Evolutionary conservation across 306 rosid genomes (phyloP).

Genomic region (Rubus idaeus): DNA sequence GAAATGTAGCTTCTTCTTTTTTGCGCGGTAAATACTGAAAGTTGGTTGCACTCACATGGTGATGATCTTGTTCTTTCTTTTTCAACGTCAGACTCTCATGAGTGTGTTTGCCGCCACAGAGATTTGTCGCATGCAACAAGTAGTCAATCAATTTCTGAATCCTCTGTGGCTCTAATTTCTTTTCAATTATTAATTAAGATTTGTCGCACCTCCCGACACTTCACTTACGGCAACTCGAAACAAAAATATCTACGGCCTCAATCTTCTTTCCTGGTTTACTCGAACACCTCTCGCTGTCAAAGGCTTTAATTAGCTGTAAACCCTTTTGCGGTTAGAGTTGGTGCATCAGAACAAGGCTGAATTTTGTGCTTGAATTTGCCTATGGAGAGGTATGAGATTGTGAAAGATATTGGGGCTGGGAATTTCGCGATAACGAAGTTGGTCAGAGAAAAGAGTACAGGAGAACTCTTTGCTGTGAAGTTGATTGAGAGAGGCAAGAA

Average conservation of each 20-base stretch:
- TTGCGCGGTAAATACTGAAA: background rate
- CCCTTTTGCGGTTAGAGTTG: background rate
- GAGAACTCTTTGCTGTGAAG: conserved; percentile 60
- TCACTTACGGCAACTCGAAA: background rate
- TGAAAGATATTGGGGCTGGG: conserved; percentile 75
- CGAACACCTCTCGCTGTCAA: background rate
- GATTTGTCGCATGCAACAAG: background rate
- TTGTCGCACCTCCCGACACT: background rate
- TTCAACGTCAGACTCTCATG: background rate
- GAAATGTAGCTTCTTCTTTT: too few species aligned
- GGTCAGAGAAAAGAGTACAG: conserved; percentile 52
- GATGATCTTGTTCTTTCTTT: background rate
- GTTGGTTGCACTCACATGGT: background rate
- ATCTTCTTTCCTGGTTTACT: background rate
- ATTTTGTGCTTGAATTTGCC: background rate
- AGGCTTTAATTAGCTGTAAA: background rate
- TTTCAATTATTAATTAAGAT: background rate
- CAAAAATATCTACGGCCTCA: background rate
- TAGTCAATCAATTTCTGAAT: background rate
- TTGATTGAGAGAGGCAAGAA: conserved; percentile 81
- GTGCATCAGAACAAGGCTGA: background rate
- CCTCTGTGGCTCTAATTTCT: background rate
- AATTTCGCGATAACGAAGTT: conserved; percentile 78
- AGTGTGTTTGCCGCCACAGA: background rate
- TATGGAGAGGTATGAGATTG: conserved; percentile 82